Evolutionary conservation across 371 early-diverging fungal genomes (phyloP).

Genomic region (Blakeslea trispora): DNA sequence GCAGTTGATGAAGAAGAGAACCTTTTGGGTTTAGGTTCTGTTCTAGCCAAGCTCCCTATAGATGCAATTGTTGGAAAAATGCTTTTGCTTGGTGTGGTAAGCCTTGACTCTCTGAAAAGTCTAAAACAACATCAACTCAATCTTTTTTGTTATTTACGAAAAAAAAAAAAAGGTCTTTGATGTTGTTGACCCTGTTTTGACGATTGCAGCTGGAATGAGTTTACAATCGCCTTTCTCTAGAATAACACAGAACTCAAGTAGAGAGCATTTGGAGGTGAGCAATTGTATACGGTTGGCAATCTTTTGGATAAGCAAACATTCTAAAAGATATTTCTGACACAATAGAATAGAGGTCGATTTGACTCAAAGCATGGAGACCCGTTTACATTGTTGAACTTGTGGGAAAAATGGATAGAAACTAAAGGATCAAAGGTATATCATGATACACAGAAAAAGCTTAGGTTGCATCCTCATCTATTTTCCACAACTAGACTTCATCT

Average conservation of each 20-base stretch:
- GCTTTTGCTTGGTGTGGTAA: slow-evolving; percentile 67
- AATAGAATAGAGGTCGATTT: slow-evolving; percentile 53
- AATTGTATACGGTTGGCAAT: too few species aligned
- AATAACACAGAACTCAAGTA: slow-evolving; percentile 41
- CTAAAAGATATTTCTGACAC: too few species aligned
- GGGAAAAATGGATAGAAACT: slow-evolving; percentile 63
- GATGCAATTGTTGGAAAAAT: slow-evolving; percentile 89
- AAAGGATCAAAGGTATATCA: slow-evolving; percentile 50
- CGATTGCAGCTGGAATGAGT: slow-evolving; percentile 80
- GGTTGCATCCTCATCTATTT: too few species aligned
- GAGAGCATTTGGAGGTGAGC: slow-evolving; percentile 43
- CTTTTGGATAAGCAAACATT: too few species aligned
- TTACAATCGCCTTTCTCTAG: slow-evolving; percentile 69
- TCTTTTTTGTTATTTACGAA: not conserved
- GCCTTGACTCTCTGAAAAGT: not conserved
- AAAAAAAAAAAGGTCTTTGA: slow-evolving; percentile 54
- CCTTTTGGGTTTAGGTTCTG: slow-evolving; percentile 83
- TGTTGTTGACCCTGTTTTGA: slow-evolving; percentile 76
- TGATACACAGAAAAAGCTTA: too few species aligned
- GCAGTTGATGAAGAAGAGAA: slow-evolving; percentile 58
- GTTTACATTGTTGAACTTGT: slow-evolving; percentile 64
- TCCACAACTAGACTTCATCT: slow-evolving; percentile 53
- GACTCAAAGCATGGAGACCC: slow-evolving; percentile 67
- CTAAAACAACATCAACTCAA: too few species aligned
- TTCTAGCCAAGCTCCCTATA: slow-evolving; percentile 83